Evolutionary conservation across 768 basidiomycete species (phyloP).

Genomic region (Lentinus brumalis): DNA sequence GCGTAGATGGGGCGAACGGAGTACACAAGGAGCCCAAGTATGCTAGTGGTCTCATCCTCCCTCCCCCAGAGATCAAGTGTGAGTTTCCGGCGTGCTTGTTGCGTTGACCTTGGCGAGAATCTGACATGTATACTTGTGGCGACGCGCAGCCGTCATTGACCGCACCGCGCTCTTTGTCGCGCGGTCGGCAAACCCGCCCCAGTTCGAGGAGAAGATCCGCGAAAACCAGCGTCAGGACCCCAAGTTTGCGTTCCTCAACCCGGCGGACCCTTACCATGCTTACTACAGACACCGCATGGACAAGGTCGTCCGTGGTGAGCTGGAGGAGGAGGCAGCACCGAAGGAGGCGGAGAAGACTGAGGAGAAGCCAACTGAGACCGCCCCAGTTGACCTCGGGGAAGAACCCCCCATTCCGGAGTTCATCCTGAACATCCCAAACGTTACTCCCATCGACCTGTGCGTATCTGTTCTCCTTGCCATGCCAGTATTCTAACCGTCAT

Average conservation of each 20-base stretch:
- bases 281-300: slow-evolving; percentile 96
- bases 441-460: slow-evolving; percentile 88
- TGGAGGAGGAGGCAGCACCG: slow-evolving; percentile 58
- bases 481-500: no score
- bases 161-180: slow-evolving; percentile 91
- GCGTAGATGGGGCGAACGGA: slow-evolving; percentile 39
- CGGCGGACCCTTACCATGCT: slow-evolving; percentile 96
- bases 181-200: slow-evolving; percentile 88
- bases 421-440: slow-evolving; percentile 81
- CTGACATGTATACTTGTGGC: not conserved
- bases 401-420: slow-evolving; percentile 85
- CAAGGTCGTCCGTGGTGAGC: slow-evolving; percentile 73
- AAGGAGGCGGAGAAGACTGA: slow-evolving; percentile 41
- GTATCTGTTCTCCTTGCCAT: slow-evolving; percentile 35
- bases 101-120: not conserved
- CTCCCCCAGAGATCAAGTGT: slow-evolving; percentile 96
- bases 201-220: slow-evolving; percentile 96
- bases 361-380: slow-evolving; percentile 38
- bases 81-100: slow-evolving; percentile 27
- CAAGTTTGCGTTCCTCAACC: slow-evolving; percentile 98
- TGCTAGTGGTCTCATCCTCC: slow-evolving; percentile 87
- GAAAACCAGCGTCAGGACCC: slow-evolving; percentile 96
- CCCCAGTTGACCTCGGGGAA: slow-evolving; percentile 59
- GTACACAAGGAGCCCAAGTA: slow-evolving; percentile 48
- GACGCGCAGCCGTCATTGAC: slow-evolving; percentile 81